A percentile compares a stretch with the other conserved stretches of the same genome.
Evolutionary conservation across 495 filamentous ascomycete species (phyloP).

Genomic region (Hypomontagnella submonticulosa): DNA sequence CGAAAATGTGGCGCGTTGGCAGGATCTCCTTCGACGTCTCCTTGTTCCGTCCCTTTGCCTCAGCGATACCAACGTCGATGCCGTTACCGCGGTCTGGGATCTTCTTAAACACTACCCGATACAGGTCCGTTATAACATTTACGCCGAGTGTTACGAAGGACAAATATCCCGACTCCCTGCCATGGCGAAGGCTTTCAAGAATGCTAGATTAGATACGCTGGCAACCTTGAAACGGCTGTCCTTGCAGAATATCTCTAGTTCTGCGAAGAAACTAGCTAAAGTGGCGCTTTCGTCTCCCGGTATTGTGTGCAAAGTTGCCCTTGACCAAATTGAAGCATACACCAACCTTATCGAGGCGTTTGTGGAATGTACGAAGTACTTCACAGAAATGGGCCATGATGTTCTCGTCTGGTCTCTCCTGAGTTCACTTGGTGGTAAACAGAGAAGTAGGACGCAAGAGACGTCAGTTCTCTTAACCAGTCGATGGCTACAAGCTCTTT

Average conservation of each 20-base stretch:
- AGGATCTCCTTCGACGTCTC: constrained; percentile 80
- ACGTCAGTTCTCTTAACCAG: constrained; percentile 85
- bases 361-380: constrained; percentile 92
- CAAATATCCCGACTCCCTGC: constrained; percentile 78
- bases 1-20: constrained; percentile 77
- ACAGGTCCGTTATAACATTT: constrained; percentile 84
- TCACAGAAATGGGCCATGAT: constrained; percentile 91
- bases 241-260: constrained; percentile 81
- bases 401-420: constrained; percentile 90
- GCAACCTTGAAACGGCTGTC: constrained; percentile 86
- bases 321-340: constrained; percentile 89
- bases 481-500: constrained; percentile 85
- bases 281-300: constrained; percentile 87
- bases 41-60: constrained; percentile 87
- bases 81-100: constrained; percentile 85
- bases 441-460: constrained; percentile 80
- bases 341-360: constrained; percentile 92
- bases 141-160: constrained; percentile 90
- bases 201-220: constrained; percentile 78
- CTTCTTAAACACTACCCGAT: constrained; percentile 82
- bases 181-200: constrained; percentile 80
- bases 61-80: constrained; percentile 80
- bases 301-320: constrained; percentile 87
- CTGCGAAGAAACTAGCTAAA: constrained; percentile 88
- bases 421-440: constrained; percentile 78